phyloP scores from a whole-genome alignment of 2,329 filamentous ascomycete genomes.

The Hymenoscyphus repandus region DNA sequence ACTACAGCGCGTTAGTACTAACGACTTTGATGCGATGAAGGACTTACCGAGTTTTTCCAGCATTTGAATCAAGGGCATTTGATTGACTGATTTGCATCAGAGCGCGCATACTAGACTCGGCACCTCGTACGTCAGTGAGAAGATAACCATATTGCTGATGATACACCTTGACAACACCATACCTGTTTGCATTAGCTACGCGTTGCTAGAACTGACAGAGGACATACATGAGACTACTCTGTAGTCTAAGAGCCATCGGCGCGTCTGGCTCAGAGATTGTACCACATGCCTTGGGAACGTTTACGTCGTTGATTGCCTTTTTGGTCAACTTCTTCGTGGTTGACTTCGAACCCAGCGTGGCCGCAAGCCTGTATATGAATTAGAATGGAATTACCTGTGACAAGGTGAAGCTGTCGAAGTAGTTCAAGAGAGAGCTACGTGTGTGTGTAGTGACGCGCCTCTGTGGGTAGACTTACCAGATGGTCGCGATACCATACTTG shows the following conservation, averaged over 20 bases:
- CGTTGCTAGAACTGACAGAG: not conserved
- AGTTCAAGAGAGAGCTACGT: too few species aligned
- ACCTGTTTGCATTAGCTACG: constrained; percentile 39
- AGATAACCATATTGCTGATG: constrained; percentile 84
- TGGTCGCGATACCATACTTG: constrained; percentile 88
- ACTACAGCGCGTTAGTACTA: constrained; percentile 40
- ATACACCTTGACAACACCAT: constrained; percentile 80
- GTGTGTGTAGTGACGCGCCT: too few species aligned
- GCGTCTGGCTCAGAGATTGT: constrained; percentile 83
- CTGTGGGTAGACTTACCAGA: constrained; percentile 61
- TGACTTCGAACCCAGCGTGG: constrained; percentile 74
- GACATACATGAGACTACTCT: constrained; percentile 74
- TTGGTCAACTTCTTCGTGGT: constrained; percentile 68
- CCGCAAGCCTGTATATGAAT: constrained; percentile 69
- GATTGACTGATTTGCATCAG: constrained; percentile 55
- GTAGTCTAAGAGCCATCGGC: constrained; percentile 83
- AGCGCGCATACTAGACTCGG: constrained; percentile 66
- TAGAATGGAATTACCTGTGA: not conserved
- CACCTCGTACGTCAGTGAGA: constrained; percentile 71
- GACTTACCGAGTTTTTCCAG: constrained; percentile 65
- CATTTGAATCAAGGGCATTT: constrained; percentile 62
- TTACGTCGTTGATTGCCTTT: constrained; percentile 82
- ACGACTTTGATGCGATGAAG: not conserved
- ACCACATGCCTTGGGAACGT: constrained; percentile 79
- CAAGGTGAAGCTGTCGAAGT: not conserved